Conservation (phyloP, 2,329 filamentous ascomycete genomes). For the Ceratocystis albifundus region DNA sequence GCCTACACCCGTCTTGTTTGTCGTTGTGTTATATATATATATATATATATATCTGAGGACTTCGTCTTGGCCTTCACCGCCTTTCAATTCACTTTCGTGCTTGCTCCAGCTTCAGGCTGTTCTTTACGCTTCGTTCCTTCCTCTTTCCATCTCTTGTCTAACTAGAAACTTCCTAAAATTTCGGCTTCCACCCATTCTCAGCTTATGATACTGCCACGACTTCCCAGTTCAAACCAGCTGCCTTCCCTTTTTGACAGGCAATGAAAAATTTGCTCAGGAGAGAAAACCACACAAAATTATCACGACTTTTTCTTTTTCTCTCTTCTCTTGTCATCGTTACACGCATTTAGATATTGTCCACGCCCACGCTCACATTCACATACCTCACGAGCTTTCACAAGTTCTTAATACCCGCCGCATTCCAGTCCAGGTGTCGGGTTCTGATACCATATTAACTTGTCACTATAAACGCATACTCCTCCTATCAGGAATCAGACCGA, state of each 20-base stretch:
- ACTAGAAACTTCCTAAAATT: neutral
- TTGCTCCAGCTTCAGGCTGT: neutral
- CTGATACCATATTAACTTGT: neutral
- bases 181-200: neutral
- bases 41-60: neutral
- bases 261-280: neutral
- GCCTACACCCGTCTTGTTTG: neutral
- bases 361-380: neutral
- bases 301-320: neutral
- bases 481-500: neutral
- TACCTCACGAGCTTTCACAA: neutral
- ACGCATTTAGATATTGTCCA: neutral
- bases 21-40: neutral
- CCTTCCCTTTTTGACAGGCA: neutral
- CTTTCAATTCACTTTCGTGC: neutral
- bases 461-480: neutral
- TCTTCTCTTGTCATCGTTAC: neutral
- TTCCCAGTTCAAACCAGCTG: neutral
- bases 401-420: neutral
- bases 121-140: neutral
- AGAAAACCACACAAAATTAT: neutral
- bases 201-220: neutral
- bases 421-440: neutral
- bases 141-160: neutral
- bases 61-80: neutral